Base-by-base conservation (phyloP, 768 basidiomycete species). In the Leccinum subtestaceum region DNA sequence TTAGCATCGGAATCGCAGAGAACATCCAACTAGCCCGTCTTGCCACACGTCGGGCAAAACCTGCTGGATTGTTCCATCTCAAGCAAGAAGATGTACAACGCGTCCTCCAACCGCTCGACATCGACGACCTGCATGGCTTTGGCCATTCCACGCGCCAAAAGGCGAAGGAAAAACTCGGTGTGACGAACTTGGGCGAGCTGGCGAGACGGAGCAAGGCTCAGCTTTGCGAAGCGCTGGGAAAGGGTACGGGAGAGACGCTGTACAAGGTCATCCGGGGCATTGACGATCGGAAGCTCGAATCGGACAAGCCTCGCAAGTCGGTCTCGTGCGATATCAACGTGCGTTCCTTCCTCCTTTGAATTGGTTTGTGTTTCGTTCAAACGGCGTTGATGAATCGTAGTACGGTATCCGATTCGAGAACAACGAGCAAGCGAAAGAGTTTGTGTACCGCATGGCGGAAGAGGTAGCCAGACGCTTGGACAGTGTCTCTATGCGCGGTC, bases 281-380 rank as follows among this genome's bases (percentile, higher is more conserved):
- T 27, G 97, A 98, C 65, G 82, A 89, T 34, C 82, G 84, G 55
- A 82, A 82, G 59, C 74, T 98, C 47, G 90, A 93, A 70, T 87
- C 85, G 34, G 89, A 93, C 69, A 93, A 93, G 68, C 84, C 87
- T 52, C 79, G 96, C 65, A 95, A 94, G 72, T 92, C 89, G 6
- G 93, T 99, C 19, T 93, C 91, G 11, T 95, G 92, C 58, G 96
- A 98, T 70, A 91, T 98, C 66, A 99, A 94, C 67, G 95, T 95
- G 64, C 69, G 93, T 81, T 7, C 15, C 31, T 38, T 32, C 9
- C 32, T 13, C 12, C 7, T 34, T 43, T 43, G 9, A 11, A n/a
- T 45, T 53, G 17, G 31, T 15, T 38, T 55, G 12, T 31, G 19
- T 63, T 45, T 40, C 15, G 13, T 53, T 1, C 2, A 13, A 21